Evolutionary conservation across 371 early-diverging fungal genomes (phyloP).

Genomic region (Rhizopus microsporus): DNA sequence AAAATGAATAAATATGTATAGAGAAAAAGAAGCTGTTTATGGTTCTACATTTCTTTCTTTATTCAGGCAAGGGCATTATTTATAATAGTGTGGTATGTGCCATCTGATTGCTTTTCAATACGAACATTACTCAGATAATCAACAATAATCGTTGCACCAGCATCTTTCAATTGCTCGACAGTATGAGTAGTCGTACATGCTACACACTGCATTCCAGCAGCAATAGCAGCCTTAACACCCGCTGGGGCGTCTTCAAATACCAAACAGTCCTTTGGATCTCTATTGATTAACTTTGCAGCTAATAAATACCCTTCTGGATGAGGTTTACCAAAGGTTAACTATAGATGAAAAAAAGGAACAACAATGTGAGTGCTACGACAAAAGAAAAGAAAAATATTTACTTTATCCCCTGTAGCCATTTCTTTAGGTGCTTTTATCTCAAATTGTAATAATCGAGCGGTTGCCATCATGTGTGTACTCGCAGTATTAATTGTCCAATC

Average conservation of each 20-base stretch:
- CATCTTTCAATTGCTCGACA: constrained; percentile 53
- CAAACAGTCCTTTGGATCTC: constrained; percentile 54
- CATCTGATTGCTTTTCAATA: constrained; percentile 26
- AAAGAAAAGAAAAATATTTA: background rate
- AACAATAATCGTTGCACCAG: constrained; percentile 59
- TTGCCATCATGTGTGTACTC: constrained; percentile 38
- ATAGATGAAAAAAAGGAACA: background rate
- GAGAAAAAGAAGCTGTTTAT: background rate
- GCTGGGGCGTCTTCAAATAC: constrained; percentile 78
- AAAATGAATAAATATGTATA: background rate
- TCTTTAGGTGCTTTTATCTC: constrained; percentile 29
- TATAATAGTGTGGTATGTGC: constrained; percentile 9
- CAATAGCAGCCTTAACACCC: constrained; percentile 59
- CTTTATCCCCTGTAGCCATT: constrained; percentile 44
- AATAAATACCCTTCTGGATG: constrained; percentile 65
- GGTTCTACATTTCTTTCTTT: background rate
- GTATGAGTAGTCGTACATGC: constrained; percentile 64
- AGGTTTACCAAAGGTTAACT: constrained; percentile 62
- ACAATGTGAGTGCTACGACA: background rate
- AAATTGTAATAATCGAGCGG: constrained; percentile 36
- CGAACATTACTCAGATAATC: constrained; percentile 50
- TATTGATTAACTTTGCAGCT: constrained; percentile 48
- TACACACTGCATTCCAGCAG: constrained; percentile 59
- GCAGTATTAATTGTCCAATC: constrained; percentile 46
- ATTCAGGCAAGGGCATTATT: constrained; percentile 4